Conservation (phyloP, 345 rosid species). For the Trapa bicornis region DNA sequence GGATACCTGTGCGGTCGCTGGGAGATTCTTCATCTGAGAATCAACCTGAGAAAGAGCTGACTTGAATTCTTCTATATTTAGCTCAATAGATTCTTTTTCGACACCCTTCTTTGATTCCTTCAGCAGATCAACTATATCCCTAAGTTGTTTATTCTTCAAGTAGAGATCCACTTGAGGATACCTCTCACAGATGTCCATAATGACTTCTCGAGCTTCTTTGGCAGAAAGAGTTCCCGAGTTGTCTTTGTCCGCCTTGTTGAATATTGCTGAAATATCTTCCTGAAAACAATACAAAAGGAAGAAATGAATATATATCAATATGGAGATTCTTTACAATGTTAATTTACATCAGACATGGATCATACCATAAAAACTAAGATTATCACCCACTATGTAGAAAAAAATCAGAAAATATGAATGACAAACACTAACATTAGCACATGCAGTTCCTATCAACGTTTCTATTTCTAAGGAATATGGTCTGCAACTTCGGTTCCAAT, state of each 20-base stretch:
- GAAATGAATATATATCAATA: not conserved
- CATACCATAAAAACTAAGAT: not conserved
- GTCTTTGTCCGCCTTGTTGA: constrained; percentile 82
- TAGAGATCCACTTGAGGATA: constrained; percentile 90
- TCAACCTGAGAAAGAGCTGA: constrained; percentile 75
- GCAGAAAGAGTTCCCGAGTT: constrained; percentile 80
- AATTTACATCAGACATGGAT: not conserved
- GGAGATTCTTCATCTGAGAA: constrained; percentile 78
- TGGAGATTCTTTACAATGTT: not conserved
- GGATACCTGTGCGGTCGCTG: constrained; percentile 90
- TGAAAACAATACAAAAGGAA: constrained; percentile 16
- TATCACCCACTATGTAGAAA: not conserved
- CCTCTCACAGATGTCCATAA: constrained; percentile 64
- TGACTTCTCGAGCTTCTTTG: constrained; percentile 66
- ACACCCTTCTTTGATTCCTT: constrained; percentile 47
- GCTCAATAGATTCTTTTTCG: constrained; percentile 47
- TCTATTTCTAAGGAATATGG: too few species aligned
- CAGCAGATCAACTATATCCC: constrained; percentile 51
- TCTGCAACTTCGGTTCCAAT: too few species aligned
- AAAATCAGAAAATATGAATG: too few species aligned
- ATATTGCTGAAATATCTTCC: constrained; percentile 75
- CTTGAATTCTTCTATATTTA: constrained; percentile 75
- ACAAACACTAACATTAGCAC: too few species aligned
- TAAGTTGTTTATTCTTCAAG: constrained; percentile 60
- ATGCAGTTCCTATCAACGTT: too few species aligned